Percentiles rank a stretch among this genome's conserved stretches.
phyloP scores from a whole-genome alignment of 2,329 filamentous ascomycete species.

The Metarhizium sp. region DNA sequence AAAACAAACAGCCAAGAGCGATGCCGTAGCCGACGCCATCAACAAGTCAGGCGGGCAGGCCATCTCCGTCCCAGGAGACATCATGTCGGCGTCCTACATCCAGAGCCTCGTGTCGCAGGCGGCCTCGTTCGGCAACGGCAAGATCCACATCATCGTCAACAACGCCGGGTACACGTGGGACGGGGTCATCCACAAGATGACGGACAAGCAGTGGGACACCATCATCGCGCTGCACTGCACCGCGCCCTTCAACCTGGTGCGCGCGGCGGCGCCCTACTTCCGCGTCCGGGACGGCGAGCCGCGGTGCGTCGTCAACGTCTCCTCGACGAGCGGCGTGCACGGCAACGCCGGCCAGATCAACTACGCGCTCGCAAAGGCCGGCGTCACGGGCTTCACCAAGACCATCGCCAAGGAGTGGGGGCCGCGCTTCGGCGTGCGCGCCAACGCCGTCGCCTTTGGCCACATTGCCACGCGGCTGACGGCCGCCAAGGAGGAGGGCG shows the following conservation, averaged over 20 bases:
- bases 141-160: slow-evolving; percentile 87
- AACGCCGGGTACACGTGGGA: slow-evolving; percentile 93
- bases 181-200: slow-evolving; percentile 86
- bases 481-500: slow-evolving; percentile 74
- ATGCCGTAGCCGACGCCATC: slow-evolving; percentile 60
- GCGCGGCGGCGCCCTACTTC: slow-evolving; percentile 77
- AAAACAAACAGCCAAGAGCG: slow-evolving; percentile 46
- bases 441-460: slow-evolving; percentile 79
- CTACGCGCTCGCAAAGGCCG: slow-evolving; percentile 79
- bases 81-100: slow-evolving; percentile 63
- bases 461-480: slow-evolving; percentile 74
- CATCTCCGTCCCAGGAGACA: slow-evolving; percentile 66
- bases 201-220: slow-evolving; percentile 84
- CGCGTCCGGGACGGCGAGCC: slow-evolving; percentile 75
- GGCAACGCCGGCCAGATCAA: slow-evolving; percentile 90
- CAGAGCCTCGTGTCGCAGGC: slow-evolving; percentile 62
- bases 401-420: slow-evolving; percentile 92
- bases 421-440: slow-evolving; percentile 68
- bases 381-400: slow-evolving; percentile 74
- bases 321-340: slow-evolving; percentile 69
- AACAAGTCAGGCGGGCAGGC: slow-evolving; percentile 57
- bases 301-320: slow-evolving; percentile 75
- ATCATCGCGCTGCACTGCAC: slow-evolving; percentile 78
- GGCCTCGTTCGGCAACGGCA: slow-evolving; percentile 73
- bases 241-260: slow-evolving; percentile 74